A percentile compares a stretch with the other conserved stretches of the same genome.
Conservation (phyloP, 352 stramenopile species). For the Pythium phragmitis region DNA sequence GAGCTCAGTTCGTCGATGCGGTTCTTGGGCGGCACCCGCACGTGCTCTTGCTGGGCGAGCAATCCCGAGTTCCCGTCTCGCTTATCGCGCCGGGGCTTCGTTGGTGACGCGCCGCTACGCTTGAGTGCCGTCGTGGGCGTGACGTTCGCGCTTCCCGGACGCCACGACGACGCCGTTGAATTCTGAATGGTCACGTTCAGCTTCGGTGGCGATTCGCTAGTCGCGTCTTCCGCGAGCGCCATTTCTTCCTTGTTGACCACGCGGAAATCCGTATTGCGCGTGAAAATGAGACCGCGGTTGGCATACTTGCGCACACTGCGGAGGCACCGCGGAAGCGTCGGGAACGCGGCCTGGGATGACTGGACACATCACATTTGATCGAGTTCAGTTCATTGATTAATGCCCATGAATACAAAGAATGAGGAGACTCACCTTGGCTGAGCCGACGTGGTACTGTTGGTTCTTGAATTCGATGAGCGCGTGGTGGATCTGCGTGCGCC, state of each 20-base stretch:
- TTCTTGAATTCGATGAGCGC: conserved; percentile 76
- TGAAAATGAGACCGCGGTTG: conserved; percentile 74
- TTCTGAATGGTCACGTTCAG: conserved; percentile 7
- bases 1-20: conserved; percentile 57
- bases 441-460: conserved; percentile 73
- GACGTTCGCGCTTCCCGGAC: conserved; percentile 23
- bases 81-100: background rate
- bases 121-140: conserved; percentile 42
- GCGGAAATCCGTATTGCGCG: conserved; percentile 60
- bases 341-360: conserved; percentile 59
- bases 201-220: conserved; percentile 32
- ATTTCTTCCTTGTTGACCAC: conserved; percentile 68
- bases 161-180: conserved; percentile 7
- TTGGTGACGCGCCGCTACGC: conserved; percentile 12
- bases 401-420: background rate
- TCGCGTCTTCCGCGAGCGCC: conserved; percentile 35
- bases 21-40: conserved; percentile 55
- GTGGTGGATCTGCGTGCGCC: conserved; percentile 66
- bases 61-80: conserved; percentile 27
- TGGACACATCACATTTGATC: conserved; percentile 17
- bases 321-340: conserved; percentile 71
- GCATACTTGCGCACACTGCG: conserved; percentile 79
- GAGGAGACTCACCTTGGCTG: conserved; percentile 51
- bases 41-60: conserved; percentile 62
- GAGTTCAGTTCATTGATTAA: background rate